phyloP scores from a whole-genome alignment of 2,329 filamentous ascomycete genomes.

The Talaromyces sp. region DNA sequence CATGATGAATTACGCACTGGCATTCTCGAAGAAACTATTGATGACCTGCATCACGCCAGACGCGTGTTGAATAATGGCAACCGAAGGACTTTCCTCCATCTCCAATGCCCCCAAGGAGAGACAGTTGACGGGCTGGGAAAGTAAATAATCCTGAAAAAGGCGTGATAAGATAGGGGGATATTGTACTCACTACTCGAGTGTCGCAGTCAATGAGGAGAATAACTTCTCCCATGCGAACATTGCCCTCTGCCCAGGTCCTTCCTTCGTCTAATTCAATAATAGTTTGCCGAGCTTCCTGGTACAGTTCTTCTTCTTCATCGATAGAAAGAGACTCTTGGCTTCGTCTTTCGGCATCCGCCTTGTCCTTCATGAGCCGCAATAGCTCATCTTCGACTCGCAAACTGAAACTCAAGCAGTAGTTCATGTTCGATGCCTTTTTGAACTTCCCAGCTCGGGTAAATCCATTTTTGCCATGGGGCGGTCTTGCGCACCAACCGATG shows the following conservation, averaged over 20 bases:
- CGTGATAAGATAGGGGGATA: not conserved
- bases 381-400: constrained; percentile 61
- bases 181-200: constrained; percentile 51
- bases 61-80: constrained; percentile 67
- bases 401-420: constrained; percentile 61
- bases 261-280: constrained; percentile 46
- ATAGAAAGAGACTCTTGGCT: constrained; percentile 10
- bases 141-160: not conserved
- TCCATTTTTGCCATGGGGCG: constrained; percentile 37
- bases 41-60: constrained; percentile 75
- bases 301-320: constrained; percentile 41
- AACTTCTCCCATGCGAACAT: constrained; percentile 79
- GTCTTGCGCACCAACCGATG: constrained; percentile 49
- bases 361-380: constrained; percentile 27
- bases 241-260: constrained; percentile 63
- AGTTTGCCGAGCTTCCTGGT: constrained; percentile 30
- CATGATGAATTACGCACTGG: constrained; percentile 32
- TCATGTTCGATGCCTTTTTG: constrained; percentile 51
- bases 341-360: constrained; percentile 8
- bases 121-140: constrained; percentile 53
- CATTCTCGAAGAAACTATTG: constrained; percentile 68
- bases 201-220: constrained; percentile 69
- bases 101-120: constrained; percentile 67
- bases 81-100: constrained; percentile 66
- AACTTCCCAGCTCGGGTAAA: constrained; percentile 60